Conservation (phyloP, 164 flowering plant species). For the Dillenia suffruticosa region DNA sequence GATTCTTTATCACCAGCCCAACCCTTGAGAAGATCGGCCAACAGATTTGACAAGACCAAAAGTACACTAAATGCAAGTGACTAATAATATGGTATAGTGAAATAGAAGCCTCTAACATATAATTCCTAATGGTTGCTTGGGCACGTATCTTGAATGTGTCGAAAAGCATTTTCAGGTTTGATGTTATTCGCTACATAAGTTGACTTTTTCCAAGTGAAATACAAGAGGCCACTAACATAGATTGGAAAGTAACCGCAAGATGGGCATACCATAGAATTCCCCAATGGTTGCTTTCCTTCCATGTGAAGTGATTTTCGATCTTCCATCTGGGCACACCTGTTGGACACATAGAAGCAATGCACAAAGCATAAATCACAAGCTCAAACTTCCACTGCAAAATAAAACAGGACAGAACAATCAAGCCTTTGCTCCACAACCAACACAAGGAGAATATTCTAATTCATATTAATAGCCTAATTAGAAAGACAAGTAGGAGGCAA, state of each 20-base stretch:
- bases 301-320: slow-evolving; percentile 27
- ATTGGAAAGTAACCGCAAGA: not conserved
- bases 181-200: too few species aligned
- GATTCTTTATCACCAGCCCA: too few species aligned
- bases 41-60: too few species aligned
- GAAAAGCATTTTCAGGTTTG: too few species aligned
- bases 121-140: too few species aligned
- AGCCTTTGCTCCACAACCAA: not conserved
- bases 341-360: not conserved
- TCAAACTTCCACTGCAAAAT: not conserved
- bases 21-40: too few species aligned
- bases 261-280: slow-evolving; percentile 61
- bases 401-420: not conserved
- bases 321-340: slow-evolving; percentile 60
- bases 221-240: not conserved
- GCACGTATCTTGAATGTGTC: too few species aligned
- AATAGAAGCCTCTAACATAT: too few species aligned
- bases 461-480: not conserved
- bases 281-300: slow-evolving; percentile 69
- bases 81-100: too few species aligned
- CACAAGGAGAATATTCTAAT: not conserved
- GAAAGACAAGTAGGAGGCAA: not conserved
- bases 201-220: too few species aligned
- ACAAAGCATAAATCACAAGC: not conserved
- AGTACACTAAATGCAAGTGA: too few species aligned